Evolutionary conservation across 2,329 filamentous ascomycete genomes (phyloP), one percentile per base, ranked within the genome.

Genomic region (Penicillium verrucosum): DNA sequence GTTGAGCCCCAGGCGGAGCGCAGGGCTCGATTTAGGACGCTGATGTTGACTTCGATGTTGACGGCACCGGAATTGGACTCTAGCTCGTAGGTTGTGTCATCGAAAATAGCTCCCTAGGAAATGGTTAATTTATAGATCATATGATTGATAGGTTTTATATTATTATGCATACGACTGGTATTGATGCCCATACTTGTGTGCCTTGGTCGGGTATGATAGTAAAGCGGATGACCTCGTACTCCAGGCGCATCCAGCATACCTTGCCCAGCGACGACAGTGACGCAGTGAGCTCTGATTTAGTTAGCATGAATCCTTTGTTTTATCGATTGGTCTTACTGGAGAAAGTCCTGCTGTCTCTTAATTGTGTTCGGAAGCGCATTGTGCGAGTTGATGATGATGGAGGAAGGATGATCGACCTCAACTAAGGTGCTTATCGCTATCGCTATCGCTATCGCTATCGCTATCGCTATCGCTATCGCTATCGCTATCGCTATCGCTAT

Each of bases 141-240:
- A 12, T 18, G 30, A 25, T 10, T 18, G n/a, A 30, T 4, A 5
- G 3, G 6, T 2, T 12, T n/a, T 18, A 10, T n/a, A 18, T 51
- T 2, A 14, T 18, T 27, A 25, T 34, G 30, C 75, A 46, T 70
- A 77, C 75, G 48, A 70, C 65, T 41, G 65, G 60, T 43, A 85
- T 87, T 71, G 81, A 92, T 81, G 92, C 90, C 94, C 94, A 99
- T 53, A 97, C 93, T 80, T 97, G 93, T 9, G 91, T 95, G 58
- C 94, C 93, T 68, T 90, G 88, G 71, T 97, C 92, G 0, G 94
- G 92, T 60, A 97, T 93, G 68, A 97, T 90, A 58, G 94, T 97
- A 77, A 99, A 96, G 65, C 92, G 92, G 55, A 93, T 87, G 54
- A 88, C 87, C 57, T 92, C 87, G 76, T 95, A 85, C 76, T 93